These are phyloP conservation scores for Barnettozyma sp. DNA, from an alignment of 805 yeast genomes.

Conservation along the genomic window DNA sequence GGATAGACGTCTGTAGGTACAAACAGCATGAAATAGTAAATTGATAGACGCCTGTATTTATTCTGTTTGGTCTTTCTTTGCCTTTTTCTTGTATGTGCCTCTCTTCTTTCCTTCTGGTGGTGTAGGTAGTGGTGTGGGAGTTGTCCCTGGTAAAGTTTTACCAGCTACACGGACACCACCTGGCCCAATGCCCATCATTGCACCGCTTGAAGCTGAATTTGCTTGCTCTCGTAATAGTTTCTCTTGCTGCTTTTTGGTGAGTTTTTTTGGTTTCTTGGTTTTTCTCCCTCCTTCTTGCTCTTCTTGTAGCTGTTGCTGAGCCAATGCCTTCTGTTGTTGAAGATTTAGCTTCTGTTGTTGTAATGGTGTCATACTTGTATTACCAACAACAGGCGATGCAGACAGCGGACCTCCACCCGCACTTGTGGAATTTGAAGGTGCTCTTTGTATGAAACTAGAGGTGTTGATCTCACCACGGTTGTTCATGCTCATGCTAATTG, in stretches of 20 bases:
- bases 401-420: neutral
- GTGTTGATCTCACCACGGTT: slow-evolving; percentile 7
- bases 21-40: too few species aligned
- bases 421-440: neutral
- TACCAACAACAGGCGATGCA: neutral
- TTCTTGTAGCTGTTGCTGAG: slow-evolving; percentile 26
- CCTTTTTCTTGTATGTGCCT: slow-evolving; percentile 24
- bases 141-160: slow-evolving; percentile 24
- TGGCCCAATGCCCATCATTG: slow-evolving; percentile 3
- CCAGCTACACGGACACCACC: slow-evolving; percentile 21
- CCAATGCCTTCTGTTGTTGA: slow-evolving; percentile 21
- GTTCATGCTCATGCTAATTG: slow-evolving; percentile 30
- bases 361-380: slow-evolving; percentile 6
- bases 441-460: slow-evolving; percentile 18
- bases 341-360: slow-evolving; percentile 20
- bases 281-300: slow-evolving; percentile 18
- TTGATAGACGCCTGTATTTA: too few species aligned
- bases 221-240: slow-evolving; percentile 8
- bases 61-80: slow-evolving; percentile 14
- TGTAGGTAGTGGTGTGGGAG: slow-evolving; percentile 6
- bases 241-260: slow-evolving; percentile 17
- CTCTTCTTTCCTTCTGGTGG: slow-evolving; percentile 21
- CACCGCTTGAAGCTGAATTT: slow-evolving; percentile 2
- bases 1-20: neutral
- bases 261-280: slow-evolving; percentile 15